Evolutionary conservation across 1,284 basidiomycete genomes (phyloP), one percentile per base, ranked within the genome.

Genomic region (Puccinia hordei): DNA sequence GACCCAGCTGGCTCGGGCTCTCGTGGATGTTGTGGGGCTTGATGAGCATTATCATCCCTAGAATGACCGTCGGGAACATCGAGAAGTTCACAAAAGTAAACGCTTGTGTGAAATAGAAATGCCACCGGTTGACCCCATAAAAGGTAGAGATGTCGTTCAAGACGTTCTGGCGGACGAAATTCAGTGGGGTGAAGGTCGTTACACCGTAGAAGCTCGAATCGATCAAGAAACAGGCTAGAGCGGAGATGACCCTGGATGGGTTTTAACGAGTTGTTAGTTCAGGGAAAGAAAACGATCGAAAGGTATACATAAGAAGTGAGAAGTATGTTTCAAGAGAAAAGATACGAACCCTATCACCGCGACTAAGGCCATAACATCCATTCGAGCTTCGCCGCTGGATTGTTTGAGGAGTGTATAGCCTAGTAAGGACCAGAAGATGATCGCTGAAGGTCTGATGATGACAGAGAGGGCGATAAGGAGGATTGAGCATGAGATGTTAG

Each of bases 101-200:
- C 0, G 89, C 95, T 86, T 98, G 95, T 0, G 89, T 89, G 49
- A 98, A 82, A 84, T 99, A 98, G 86, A 93, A 99, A 84, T 96
- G 92, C 90, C 91, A 92, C 0, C 92, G 87, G 82, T 90, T 93
- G 2, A 88, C 87, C n/a, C 97, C 97, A 85, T 99, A 99, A 85
- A 98, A 98, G n/a, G 91, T 87, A 0, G 97, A 95, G 24, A 98
- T 89, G 1, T 90, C 88, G 1, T 92, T 92, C 9, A 86, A 71
- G 0, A 93, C 87, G 84, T 97, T 96, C 65, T 91, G 91, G 57
- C 88, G 86, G 38, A 97, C 84, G 84, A 99, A 93, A 84, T 93
- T 94, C 65, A 92, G 86, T 0, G 93, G 89, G 0, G 95, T 92
- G 82, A 95, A 89, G 0, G 91, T 92, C 0, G 89, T 86, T 51